Evolutionary conservation across 2,329 filamentous ascomycete genomes (phyloP).

Genomic region (Tolypocladium ovalisporum): DNA sequence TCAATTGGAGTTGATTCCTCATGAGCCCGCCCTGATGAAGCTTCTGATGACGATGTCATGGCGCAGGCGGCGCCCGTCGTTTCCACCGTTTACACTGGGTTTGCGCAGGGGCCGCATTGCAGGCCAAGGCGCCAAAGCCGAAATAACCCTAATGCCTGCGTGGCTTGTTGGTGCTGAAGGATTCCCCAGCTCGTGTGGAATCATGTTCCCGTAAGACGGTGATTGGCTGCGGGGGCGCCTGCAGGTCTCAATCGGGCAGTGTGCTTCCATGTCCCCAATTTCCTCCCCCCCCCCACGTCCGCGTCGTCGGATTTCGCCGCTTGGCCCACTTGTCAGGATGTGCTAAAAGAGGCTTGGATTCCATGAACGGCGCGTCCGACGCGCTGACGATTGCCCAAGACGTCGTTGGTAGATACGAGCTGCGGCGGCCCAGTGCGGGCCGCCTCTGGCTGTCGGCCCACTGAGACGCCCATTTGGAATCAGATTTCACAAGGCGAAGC

Average conservation of each 20-base stretch:
- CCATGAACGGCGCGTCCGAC: background rate
- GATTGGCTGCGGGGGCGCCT: background rate
- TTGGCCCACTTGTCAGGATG: background rate
- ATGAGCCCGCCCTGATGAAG: background rate
- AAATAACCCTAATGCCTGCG: too few relatives aligned
- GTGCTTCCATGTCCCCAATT: background rate
- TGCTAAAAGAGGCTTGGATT: background rate
- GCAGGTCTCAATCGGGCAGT: background rate
- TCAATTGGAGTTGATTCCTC: background rate
- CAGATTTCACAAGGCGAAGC: background rate
- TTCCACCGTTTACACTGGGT: too few relatives aligned
- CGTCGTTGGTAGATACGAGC: background rate
- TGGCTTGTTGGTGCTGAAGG: background rate
- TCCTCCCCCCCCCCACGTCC: background rate
- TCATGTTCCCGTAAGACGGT: background rate
- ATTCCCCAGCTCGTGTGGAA: background rate
- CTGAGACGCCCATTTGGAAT: background rate
- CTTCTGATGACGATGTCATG: background rate
- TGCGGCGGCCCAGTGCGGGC: background rate
- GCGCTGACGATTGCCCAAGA: background rate
- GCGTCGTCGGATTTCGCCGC: background rate
- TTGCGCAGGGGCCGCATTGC: too few relatives aligned
- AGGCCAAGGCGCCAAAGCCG: too few relatives aligned
- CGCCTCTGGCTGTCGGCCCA: background rate
- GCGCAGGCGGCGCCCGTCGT: background rate